Evolutionary conservation across 2,329 filamentous ascomycete genomes (phyloP), one percentile per base, ranked within the genome.

Genomic region (Colletotrichum plurivorum): DNA sequence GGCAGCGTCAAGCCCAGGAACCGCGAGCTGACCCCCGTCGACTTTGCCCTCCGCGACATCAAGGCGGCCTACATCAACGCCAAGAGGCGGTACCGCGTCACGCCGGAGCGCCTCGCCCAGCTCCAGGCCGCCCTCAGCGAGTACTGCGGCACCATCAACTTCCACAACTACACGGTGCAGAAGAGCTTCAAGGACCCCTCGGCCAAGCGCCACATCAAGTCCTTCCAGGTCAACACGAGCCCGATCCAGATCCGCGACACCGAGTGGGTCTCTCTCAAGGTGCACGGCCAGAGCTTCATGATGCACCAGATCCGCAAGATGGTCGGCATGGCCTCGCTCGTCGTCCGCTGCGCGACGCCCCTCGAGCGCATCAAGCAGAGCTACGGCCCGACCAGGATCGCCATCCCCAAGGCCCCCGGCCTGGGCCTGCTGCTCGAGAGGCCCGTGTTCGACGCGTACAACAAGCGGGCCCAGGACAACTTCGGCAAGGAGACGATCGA

Each of bases 261-360:
- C 2, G 93, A 99, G 84, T 99, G 96, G 96, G 86, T 99, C 5
- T 96, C 93, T 51, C 86, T 98, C 73, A 97, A 97, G 79, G 95
- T 99, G 25, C 96, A 99, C 80, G 96, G 96, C 0, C 96, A 99
- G 81, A 95, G 92, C 77, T 99, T 99, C 87, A 99, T 99, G 96
- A 99, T 99, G 96, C 96, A 99, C 81, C 96, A 99, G 83, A 99
- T 99, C 80, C 92, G 96, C 76, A 99, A 98, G 83, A 98, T 99
- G 96, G 94, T 99, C 16, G 94, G 93, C 65, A 94, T 99, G 92
- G 94, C 90, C 9, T 90, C 94, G 41, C 85, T 99, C 69, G 85
- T 95, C 6, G 92, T 97, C 7, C 91, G 96, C 45, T 97, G 93
- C 78, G 96, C 94, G 58, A 91, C 91, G n/a, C 86, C 93, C 4